phyloP scores from a whole-genome alignment of 2,329 filamentous ascomycete genomes.

The Pleomassaria siparia region DNA sequence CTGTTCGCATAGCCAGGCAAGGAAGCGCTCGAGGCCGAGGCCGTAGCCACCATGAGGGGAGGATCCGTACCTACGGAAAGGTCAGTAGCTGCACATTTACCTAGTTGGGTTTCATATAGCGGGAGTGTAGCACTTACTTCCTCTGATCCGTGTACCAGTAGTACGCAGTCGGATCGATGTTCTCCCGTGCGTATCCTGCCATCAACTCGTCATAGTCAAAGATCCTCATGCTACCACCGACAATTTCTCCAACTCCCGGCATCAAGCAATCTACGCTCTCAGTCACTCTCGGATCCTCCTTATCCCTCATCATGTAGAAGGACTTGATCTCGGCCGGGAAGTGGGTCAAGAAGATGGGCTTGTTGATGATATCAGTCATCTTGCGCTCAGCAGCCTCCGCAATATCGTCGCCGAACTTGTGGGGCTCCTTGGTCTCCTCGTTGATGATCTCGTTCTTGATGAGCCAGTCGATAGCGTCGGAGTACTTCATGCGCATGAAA shows the following conservation, averaged over 20 bases:
- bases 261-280: slow-evolving; percentile 87
- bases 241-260: slow-evolving; percentile 96
- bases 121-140: slow-evolving; percentile 63
- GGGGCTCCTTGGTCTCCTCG: slow-evolving; percentile 79
- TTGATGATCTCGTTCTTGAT: slow-evolving; percentile 86
- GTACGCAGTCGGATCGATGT: slow-evolving; percentile 81
- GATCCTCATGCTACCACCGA: slow-evolving; percentile 96
- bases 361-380: slow-evolving; percentile 97
- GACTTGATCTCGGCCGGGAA: slow-evolving; percentile 98
- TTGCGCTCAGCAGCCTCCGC: slow-evolving; percentile 93
- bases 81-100: slow-evolving; percentile 18
- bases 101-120: background rate
- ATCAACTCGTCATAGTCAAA: slow-evolving; percentile 82
- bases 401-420: slow-evolving; percentile 95
- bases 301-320: slow-evolving; percentile 97
- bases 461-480: slow-evolving; percentile 93
- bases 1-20: slow-evolving; percentile 67
- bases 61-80: slow-evolving; percentile 71
- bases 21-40: slow-evolving; percentile 81
- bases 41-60: slow-evolving; percentile 93
- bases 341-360: slow-evolving; percentile 93
- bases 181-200: slow-evolving; percentile 82
- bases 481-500: slow-evolving; percentile 93
- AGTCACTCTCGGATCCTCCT: slow-evolving; percentile 76
- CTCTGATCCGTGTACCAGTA: slow-evolving; percentile 99